Percentiles rank a stretch among this genome's conserved stretches.
Conservation (phyloP, 345 rosid genomes). For the Firmiana major region DNA sequence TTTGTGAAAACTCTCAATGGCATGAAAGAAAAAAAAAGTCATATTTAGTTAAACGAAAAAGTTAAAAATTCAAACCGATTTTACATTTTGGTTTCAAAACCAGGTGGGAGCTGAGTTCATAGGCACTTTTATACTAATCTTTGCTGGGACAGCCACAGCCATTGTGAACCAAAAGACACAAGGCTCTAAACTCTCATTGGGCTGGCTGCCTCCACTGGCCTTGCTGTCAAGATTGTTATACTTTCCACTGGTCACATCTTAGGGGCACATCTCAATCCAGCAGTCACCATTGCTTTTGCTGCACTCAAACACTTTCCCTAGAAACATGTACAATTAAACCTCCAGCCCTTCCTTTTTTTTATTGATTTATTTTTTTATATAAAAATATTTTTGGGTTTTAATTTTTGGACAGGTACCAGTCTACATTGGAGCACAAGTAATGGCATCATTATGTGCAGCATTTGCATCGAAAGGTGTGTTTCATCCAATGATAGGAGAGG, state of each 20-base stretch:
- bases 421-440: conserved; percentile 65
- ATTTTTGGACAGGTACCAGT: conserved; percentile 49
- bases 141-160: conserved; percentile 73
- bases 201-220: conserved; percentile 65
- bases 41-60: not conserved
- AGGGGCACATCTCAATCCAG: conserved; percentile 88
- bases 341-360: not conserved
- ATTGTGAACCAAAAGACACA: conserved; percentile 79
- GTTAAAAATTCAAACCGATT: not conserved
- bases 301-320: conserved; percentile 78
- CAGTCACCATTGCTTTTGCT: conserved; percentile 72
- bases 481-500: conserved; percentile 71
- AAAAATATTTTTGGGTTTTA: not conserved
- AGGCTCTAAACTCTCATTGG: conserved; percentile 71
- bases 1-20: not conserved
- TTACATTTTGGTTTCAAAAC: not conserved
- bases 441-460: conserved; percentile 71
- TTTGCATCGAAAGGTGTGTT: conserved; percentile 64
- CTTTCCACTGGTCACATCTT: conserved; percentile 82
- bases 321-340: conserved; percentile 44
- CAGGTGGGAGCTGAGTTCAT: conserved; percentile 94
- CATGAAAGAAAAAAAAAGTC: not conserved
- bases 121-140: conserved; percentile 74
- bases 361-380: not conserved
- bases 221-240: conserved; percentile 75